A percentile compares a stretch with the other conserved stretches of the same genome.
Evolutionary conservation across 345 rosid genomes (phyloP).

Genomic region (Brassica cretica): DNA sequence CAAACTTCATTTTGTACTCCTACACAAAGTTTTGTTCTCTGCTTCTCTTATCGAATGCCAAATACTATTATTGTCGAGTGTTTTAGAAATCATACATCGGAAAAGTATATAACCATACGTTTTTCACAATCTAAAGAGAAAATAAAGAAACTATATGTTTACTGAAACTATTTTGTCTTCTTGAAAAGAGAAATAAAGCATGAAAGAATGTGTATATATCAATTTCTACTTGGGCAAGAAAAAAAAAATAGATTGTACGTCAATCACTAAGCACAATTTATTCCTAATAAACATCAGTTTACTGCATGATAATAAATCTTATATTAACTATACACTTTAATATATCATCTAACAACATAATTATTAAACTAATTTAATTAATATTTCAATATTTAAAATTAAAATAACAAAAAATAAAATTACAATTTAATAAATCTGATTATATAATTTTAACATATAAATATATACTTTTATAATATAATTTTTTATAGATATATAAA

Average conservation of each 20-base stretch:
- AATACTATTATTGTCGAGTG: background rate
- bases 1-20: slow-evolving; percentile 25
- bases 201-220: background rate
- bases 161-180: background rate
- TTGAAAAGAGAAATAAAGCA: background rate
- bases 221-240: background rate
- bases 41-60: background rate
- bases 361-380: no score
- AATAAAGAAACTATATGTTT: background rate
- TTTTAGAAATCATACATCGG: background rate
- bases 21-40: background rate
- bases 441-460: no score
- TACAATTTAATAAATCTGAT: no score
- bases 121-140: background rate
- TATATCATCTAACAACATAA: no score
- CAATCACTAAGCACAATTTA: background rate
- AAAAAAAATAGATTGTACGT: background rate
- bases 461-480: no score
- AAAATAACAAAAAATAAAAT: no score
- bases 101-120: background rate
- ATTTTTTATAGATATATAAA: no score
- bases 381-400: no score
- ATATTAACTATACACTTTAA: no score
- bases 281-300: no score
- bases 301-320: no score